phyloP scores from a whole-genome alignment of 192 early-diverging fungal species.

The Coemansia umbellata region DNA sequence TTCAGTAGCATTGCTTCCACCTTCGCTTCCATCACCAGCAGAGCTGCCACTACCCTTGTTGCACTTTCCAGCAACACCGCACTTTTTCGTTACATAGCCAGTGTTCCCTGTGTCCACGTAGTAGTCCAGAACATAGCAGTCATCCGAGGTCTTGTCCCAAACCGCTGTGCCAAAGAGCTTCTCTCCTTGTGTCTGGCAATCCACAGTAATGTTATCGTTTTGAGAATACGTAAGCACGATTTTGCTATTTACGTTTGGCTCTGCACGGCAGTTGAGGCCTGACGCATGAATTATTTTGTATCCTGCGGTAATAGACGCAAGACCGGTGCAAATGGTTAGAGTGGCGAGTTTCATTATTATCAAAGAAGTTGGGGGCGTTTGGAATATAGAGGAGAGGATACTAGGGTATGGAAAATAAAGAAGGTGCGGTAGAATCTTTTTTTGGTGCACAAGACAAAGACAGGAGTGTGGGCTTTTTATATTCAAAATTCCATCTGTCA shows the following conservation, averaged over 20 bases:
- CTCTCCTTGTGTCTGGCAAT: constrained; percentile 32
- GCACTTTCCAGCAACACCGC: neutral
- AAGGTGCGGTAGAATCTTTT: too few species aligned
- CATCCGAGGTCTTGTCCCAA: constrained; percentile 46
- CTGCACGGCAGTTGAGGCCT: constrained; percentile 14
- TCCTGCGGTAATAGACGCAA: constrained; percentile 4
- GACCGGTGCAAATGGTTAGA: neutral
- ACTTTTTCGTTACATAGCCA: constrained; percentile 23
- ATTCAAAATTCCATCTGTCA: too few species aligned
- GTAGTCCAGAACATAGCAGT: constrained; percentile 50
- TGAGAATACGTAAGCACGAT: neutral
- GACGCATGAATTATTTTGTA: constrained; percentile 6
- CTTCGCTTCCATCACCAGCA: neutral
- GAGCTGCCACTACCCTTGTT: neutral
- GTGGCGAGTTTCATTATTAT: neutral
- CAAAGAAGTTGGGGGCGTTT: too few species aligned
- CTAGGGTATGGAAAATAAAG: too few species aligned
- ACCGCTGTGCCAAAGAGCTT: constrained; percentile 25
- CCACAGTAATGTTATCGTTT: constrained; percentile 1
- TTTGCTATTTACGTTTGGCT: constrained; percentile 1
- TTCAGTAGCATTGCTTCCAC: neutral
- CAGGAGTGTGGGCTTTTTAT: too few species aligned
- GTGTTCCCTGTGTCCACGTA: constrained; percentile 36
- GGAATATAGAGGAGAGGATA: too few species aligned
- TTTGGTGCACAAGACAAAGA: too few species aligned